phyloP scores from a whole-genome alignment of 208 protist species.

The Crithidia fasciculata region DNA sequence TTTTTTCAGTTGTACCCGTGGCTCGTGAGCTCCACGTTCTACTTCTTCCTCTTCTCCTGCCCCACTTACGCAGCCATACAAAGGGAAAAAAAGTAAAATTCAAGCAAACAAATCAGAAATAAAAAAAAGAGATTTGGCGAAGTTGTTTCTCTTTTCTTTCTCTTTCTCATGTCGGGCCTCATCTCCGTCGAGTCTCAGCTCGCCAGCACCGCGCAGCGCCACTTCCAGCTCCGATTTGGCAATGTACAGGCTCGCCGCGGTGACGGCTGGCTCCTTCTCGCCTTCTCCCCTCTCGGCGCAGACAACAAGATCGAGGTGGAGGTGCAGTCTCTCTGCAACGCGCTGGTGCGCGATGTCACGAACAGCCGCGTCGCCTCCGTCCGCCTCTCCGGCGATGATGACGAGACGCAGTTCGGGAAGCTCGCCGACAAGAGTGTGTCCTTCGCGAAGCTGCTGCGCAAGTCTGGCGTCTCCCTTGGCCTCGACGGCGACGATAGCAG shows the following conservation, averaged over 20 bases:
- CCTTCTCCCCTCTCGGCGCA: slow-evolving; percentile 51
- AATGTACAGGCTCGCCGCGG: slow-evolving; percentile 64
- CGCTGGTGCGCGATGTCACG: slow-evolving; percentile 82
- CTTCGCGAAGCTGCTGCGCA: slow-evolving; percentile 68
- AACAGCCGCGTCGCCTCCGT: slow-evolving; percentile 48
- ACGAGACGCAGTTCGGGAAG: slow-evolving; percentile 71
- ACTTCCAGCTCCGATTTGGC: slow-evolving; percentile 78
- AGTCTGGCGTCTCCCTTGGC: slow-evolving; percentile 30
- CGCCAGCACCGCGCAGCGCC: slow-evolving; percentile 84
- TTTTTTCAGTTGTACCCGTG: not conserved
- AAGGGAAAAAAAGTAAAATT: not conserved
- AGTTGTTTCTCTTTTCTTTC: slow-evolving; percentile 2
- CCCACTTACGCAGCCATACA: not conserved
- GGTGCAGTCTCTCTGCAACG: slow-evolving; percentile 76
- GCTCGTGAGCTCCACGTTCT: not conserved
- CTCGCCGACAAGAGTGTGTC: slow-evolving; percentile 45
- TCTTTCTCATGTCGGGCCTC: slow-evolving; percentile 36
- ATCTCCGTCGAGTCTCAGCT: slow-evolving; percentile 84
- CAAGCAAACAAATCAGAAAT: not conserved
- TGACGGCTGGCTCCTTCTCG: slow-evolving; percentile 83
- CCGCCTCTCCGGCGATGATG: slow-evolving; percentile 67
- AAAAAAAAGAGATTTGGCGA: not conserved
- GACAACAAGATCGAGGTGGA: slow-evolving; percentile 55
- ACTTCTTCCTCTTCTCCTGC: not conserved
- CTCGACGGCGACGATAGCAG: not conserved